Evolutionary conservation across 805 yeast species (phyloP).

Genomic region (Kazachstania viticola): DNA sequence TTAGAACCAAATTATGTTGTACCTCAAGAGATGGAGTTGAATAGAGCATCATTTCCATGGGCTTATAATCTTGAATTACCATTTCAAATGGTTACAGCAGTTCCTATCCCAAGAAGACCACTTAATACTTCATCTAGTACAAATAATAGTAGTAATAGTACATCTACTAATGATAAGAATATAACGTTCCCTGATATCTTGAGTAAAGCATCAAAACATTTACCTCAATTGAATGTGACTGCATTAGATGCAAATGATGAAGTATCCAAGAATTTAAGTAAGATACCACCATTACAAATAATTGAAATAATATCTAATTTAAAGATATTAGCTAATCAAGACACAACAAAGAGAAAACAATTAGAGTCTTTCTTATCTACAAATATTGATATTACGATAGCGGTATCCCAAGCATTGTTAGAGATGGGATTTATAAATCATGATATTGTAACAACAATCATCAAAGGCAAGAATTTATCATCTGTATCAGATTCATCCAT

Average conservation of each 20-base stretch:
- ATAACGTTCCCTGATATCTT: slow-evolving; percentile 35
- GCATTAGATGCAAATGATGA: slow-evolving; percentile 44
- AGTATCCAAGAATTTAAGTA: slow-evolving; percentile 48
- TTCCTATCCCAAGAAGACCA: slow-evolving; percentile 25
- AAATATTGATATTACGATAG: slow-evolving; percentile 47
- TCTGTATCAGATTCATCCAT: neutral
- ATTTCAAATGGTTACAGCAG: slow-evolving; percentile 25
- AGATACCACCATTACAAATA: slow-evolving; percentile 59
- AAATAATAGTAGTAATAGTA: slow-evolving; percentile 1
- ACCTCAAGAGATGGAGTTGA: slow-evolving; percentile 7
- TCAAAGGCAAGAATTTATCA: no score
- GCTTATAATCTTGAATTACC: slow-evolving; percentile 22
- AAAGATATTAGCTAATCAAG: slow-evolving; percentile 43
- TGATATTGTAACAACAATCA: slow-evolving; percentile 52
- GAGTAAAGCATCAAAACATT: slow-evolving; percentile 41
- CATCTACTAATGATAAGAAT: no score
- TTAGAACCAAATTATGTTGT: slow-evolving; percentile 1
- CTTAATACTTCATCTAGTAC: neutral
- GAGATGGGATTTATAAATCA: slow-evolving; percentile 68
- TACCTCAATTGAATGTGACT: slow-evolving; percentile 38
- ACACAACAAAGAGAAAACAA: slow-evolving; percentile 35
- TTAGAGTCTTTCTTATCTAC: slow-evolving; percentile 40
- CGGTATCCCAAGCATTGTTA: slow-evolving; percentile 63
- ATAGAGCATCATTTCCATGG: slow-evolving; percentile 26
- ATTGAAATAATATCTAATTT: slow-evolving; percentile 58